Base-by-base conservation (phyloP, 306 rosid genomes). In the Corylus americana region DNA sequence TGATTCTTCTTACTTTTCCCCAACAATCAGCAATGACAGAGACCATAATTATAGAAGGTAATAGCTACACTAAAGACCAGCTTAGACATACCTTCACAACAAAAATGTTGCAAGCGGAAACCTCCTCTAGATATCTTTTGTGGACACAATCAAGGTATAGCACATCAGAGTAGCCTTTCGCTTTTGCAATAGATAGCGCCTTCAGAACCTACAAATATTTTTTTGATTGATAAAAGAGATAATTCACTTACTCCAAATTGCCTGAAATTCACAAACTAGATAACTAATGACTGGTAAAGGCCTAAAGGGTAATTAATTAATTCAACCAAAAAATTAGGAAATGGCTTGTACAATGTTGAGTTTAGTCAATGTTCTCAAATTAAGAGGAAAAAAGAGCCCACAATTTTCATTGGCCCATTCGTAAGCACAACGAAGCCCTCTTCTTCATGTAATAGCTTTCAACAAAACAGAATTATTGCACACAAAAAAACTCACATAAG, bases 61-160 rank as follows among this genome's bases (percentile, higher is more conserved):
- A 50, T 42, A 9, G 53, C 53, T 12, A 71, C 61, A 50, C 12
- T 57, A 73, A 76, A 75, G 70, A 69, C 77, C 58, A 29, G 80
- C 73, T 50, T 22, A 55, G 73, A n/a, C 74, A 63, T 90, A 93
- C 99, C 99, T 96, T 96, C 59, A 96, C 98, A 80, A 96, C 93
- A 86, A 96, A 96, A 82, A 96, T 91, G 81, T 95, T 95, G 87
- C 94, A 93, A n/a, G 92, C 90, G 62, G 98, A 95, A 80, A 95
- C 99, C 93, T 95, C 99, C 89, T 96, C 99, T 70, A 96, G 86
- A 85, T 91, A 96, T 85, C 68, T 93, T 81, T 96, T 96, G 86
- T 93, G 87, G 70, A 91, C 90, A 77, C 97, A 96, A 70, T 96
- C 99, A 50, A 96, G 97, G 81, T 96, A 96, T 71, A 96, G 84